Evolutionary conservation across 2,329 filamentous ascomycete genomes (phyloP).

Genomic region (Gaeumannomyces sp.): DNA sequence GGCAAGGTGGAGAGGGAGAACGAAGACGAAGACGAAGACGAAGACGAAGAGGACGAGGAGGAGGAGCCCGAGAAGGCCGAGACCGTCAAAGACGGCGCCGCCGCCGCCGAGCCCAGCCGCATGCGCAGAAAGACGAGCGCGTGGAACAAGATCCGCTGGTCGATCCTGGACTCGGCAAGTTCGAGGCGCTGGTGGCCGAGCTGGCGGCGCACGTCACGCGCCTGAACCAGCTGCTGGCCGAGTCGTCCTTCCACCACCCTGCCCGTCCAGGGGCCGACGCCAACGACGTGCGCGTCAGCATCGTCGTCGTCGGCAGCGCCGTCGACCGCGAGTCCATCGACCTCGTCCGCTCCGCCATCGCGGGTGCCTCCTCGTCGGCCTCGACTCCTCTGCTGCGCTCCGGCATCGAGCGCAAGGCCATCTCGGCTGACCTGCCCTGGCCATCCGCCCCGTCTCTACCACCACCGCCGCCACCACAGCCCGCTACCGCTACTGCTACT

Average conservation of each 20-base stretch:
- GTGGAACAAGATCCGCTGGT: conserved; percentile 14
- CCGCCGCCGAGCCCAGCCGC: not conserved
- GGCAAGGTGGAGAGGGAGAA: not conserved
- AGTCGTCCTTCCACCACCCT: conserved; percentile 11
- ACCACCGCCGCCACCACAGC: conserved; percentile 4
- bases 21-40: not conserved
- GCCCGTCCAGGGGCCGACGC: conserved; percentile 2
- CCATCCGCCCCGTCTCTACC: not conserved
- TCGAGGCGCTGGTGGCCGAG: conserved; percentile 13
- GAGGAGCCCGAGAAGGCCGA: not conserved
- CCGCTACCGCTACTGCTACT: not conserved
- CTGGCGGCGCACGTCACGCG: conserved; percentile 11
- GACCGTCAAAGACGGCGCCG: not conserved
- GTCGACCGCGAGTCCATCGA: conserved; percentile 13
- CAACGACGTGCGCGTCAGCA: conserved; percentile 14
- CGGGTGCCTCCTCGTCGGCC: conserved; percentile 8
- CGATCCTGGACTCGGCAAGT: conserved; percentile 13
- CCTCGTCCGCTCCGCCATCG: conserved; percentile 14
- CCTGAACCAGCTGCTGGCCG: conserved; percentile 14
- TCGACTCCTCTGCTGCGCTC: conserved; percentile 3
- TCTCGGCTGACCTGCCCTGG: conserved; percentile 8
- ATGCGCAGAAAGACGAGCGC: conserved; percentile 7
- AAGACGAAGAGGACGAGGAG: not conserved
- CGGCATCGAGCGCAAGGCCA: conserved; percentile 14
- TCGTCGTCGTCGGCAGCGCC: conserved; percentile 15